Base-by-base conservation (phyloP, 768 basidiomycete species). In the Podaxis sp. region DNA sequence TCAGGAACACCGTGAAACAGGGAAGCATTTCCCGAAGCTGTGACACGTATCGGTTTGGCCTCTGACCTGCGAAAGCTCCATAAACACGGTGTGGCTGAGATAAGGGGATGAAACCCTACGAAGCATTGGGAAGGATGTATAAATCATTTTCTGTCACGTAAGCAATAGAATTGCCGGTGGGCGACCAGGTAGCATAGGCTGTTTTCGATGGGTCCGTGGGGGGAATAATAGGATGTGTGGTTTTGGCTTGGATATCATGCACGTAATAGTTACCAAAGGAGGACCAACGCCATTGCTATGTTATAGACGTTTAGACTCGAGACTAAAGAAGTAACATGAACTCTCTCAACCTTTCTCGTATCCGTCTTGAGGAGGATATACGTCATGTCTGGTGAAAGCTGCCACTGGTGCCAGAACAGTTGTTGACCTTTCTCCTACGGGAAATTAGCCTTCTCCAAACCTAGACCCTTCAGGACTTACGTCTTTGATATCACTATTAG, bases 1-100 rank as follows among this genome's bases (percentile, higher is more conserved):
- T 97, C 94, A 0, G 94, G 92, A 1, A 97, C 90, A 5, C 97
- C 97, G 67, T 98, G 87, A 79, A 98, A 97, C 14, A 95, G 79
- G 0, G 90, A 89, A 0, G 85, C 80, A 55, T 89, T 91, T 0
- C 97, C 97, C 13, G 87, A 84, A 1, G 78, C 76, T 1, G 96
- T 99, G 9, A 98, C 79, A 9, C 89, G 87, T 53, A 95, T 88
- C 9, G 87, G 76, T 13, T 76, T 65, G 1, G 78, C 69, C 2
- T 74, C 71, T 6, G 73, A 66, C 21, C 76, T 80, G 50, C 16
- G 59, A 48, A 51, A 50, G 58, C 25, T 11, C 10, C 6, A 62
- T 11, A 50, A 58, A 59, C 53, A 52, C 46, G 55, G 37, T 13
- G 9, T 44, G 35, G 4, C 9, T 23, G 36, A 38, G 27, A 38